Conservation (phyloP, 2,329 filamentous ascomycete species). For the Colletotrichum sp. region DNA sequence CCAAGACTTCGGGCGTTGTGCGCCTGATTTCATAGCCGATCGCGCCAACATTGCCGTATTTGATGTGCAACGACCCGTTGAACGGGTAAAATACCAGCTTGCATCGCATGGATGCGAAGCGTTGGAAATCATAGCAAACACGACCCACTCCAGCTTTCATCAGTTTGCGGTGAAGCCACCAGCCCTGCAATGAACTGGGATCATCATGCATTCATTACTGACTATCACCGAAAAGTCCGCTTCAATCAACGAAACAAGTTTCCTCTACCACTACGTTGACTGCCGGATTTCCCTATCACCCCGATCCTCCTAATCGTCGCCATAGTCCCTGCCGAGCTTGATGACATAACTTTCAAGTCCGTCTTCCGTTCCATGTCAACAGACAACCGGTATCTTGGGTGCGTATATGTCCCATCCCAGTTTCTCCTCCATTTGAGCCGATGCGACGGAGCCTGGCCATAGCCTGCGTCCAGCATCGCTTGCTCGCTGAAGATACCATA, state of each 20-base stretch:
- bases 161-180: background rate
- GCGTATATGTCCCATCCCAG: background rate
- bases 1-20: background rate
- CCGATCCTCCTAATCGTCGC: no score
- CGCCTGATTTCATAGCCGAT: background rate
- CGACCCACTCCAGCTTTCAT: background rate
- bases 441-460: background rate
- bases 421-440: background rate
- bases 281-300: background rate
- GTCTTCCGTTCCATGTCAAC: background rate
- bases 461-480: background rate
- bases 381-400: background rate
- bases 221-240: accelerated
- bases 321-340: accelerated
- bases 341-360: background rate
- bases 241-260: background rate
- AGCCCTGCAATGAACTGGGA: background rate
- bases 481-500: background rate
- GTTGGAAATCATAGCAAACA: background rate
- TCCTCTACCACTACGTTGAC: accelerated
- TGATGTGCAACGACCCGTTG: accelerated
- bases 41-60: background rate
- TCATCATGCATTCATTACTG: background rate
- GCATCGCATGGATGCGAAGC: background rate
- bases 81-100: background rate